Evolutionary conservation across 192 early-diverging fungal genomes (phyloP).

Genomic region (Funneliformis mosseae): DNA sequence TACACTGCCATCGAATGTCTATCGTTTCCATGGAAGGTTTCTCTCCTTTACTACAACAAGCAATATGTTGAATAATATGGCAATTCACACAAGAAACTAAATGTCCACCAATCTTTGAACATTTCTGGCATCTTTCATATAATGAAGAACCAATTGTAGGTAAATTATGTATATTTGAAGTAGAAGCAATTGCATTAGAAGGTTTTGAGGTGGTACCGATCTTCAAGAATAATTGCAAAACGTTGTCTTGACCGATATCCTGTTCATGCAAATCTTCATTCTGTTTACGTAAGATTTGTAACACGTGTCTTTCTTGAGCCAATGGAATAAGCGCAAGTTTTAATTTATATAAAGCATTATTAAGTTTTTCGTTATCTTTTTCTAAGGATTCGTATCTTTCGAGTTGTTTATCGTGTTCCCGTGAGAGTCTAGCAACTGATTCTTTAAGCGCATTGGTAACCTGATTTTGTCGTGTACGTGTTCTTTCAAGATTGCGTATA

Average conservation of each 20-base stretch:
- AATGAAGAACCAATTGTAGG: not conserved
- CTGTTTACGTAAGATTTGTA: conserved; percentile 10
- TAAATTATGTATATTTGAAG: not conserved
- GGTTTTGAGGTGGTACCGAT: not conserved
- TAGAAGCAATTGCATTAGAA: not conserved
- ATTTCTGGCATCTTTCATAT: conserved; percentile 9
- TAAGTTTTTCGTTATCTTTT: conserved; percentile 24
- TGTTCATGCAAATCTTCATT: conserved; percentile 21
- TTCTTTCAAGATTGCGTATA: conserved; percentile 19
- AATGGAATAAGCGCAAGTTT: conserved; percentile 18
- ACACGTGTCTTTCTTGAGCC: conserved; percentile 17
- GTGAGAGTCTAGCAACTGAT: not conserved
- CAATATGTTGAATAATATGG: conserved; percentile 5
- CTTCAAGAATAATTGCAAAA: conserved; percentile 22
- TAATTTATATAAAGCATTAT: not conserved
- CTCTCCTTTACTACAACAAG: conserved; percentile 9
- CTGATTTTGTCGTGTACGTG: conserved; percentile 16
- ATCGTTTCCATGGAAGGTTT: conserved; percentile 1
- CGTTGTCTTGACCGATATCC: conserved; percentile 18
- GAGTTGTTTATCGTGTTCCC: not conserved
- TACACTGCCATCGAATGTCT: conserved; percentile 1
- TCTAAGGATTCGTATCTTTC: not conserved
- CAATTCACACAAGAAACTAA: not conserved
- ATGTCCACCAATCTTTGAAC: not conserved
- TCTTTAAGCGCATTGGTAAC: conserved; percentile 15